Evolutionary conservation across 495 filamentous ascomycete species (phyloP), one percentile per base, ranked within the genome.

Genomic region (Lepraria neglecta): DNA sequence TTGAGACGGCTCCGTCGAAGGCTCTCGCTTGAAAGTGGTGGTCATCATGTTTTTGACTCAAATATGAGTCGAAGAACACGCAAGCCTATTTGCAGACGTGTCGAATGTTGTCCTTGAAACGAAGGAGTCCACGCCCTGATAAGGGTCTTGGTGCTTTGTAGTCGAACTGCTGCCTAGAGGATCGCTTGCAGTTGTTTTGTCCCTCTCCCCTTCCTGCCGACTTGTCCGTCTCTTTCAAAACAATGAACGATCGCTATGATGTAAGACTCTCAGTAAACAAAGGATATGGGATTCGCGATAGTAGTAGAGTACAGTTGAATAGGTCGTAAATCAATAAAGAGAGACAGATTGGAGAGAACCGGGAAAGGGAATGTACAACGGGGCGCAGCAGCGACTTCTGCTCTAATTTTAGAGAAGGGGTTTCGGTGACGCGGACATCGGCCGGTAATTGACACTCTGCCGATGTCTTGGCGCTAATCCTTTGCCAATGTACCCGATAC

Each of bases 1-100:
- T 21, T 56, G 56, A 53, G 61, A 51, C 2, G 24, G 3, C 14
- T 52, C 43, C 5, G 61, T 45, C 0, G 56, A 47, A 9, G 56
- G 50, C 40, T 63, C 61, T n/a, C 43, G 47, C n/a, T 63, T 58
- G 42, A 63, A 59, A 19, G 56, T 44, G 28, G 61, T 58, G 28
- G 61, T 53, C 61, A 63, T 63, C 9, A 21, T 54, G 47, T 56
- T 2, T 38, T 27, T 53, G 27, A 42, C 0, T 44, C 42, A 30
- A 24, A 19, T 12, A 60, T 42, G 27, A 53, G 0, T 30, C 14
- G 9, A 19, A 24, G 24, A 15, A 31, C 40, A 44, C 17, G 48
- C 58, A 53, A 33, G 28, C 14, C 12, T 43, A 2, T 56, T n/a
- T 15, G 2, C n/a, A 6, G 35, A 28, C 21, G 10, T 15, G n/a